phyloP scores from a whole-genome alignment of 805 yeast genomes.

The Yarrowia divulgata region DNA sequence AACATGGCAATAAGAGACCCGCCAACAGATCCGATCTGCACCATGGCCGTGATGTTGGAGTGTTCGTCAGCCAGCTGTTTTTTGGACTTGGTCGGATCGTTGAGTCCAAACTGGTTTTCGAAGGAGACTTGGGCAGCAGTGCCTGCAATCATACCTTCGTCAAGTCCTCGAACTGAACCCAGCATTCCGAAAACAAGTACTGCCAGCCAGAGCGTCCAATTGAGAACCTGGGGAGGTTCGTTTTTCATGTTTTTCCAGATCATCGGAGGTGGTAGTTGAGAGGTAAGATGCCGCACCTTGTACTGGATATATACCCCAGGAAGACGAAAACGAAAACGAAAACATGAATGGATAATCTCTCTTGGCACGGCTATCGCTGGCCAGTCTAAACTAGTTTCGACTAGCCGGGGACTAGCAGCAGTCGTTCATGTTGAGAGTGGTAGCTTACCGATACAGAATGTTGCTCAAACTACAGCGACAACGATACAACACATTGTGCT shows the following conservation, averaged over 20 bases:
- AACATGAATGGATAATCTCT: too few relatives aligned
- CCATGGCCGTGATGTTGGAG: slow-evolving; percentile 13
- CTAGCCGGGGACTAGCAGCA: too few relatives aligned
- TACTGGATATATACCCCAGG: too few relatives aligned
- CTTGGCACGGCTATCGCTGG: too few relatives aligned
- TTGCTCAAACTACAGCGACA: too few relatives aligned
- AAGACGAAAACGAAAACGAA: too few relatives aligned
- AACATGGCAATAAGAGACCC: neutral
- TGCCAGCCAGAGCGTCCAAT: slow-evolving; percentile 1
- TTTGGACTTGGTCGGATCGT: neutral
- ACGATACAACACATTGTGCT: too few relatives aligned
- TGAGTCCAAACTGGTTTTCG: neutral
- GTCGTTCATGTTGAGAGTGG: too few relatives aligned
- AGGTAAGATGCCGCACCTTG: too few relatives aligned
- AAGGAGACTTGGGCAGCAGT: neutral
- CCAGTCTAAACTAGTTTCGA: too few relatives aligned
- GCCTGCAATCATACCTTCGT: slow-evolving; percentile 5
- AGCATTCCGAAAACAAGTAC: neutral
- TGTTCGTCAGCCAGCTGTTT: neutral
- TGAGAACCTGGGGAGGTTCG: slow-evolving; percentile 4
- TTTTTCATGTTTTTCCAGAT: slow-evolving; percentile 11
- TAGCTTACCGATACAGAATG: too few relatives aligned
- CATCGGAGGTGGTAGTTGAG: neutral
- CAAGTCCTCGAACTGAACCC: slow-evolving; percentile 1
- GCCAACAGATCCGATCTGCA: neutral